phyloP scores from a whole-genome alignment of 2,329 filamentous ascomycete genomes.

The Seiridium cupressi region DNA sequence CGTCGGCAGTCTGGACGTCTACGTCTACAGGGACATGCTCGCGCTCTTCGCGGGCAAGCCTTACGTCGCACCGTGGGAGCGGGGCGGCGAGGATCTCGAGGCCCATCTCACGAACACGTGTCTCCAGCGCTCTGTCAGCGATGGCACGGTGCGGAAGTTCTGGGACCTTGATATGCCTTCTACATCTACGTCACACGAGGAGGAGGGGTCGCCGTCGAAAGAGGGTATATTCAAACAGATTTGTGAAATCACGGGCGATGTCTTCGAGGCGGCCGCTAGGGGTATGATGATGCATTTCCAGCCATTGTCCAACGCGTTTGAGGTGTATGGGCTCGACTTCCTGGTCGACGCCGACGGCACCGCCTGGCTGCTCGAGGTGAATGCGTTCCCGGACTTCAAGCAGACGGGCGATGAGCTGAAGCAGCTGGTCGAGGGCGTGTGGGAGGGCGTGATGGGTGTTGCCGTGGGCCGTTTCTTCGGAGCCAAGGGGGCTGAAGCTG shows the following conservation, averaged over 20 bases:
- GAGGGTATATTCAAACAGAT: constrained; percentile 71
- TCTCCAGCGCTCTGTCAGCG: constrained; percentile 64
- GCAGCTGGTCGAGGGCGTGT: constrained; percentile 71
- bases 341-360: constrained; percentile 66
- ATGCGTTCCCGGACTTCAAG: constrained; percentile 93
- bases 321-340: constrained; percentile 90
- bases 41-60: constrained; percentile 81
- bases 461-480: constrained; percentile 70
- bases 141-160: constrained; percentile 71
- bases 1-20: constrained; percentile 73
- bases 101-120: constrained; percentile 95
- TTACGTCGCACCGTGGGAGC: constrained; percentile 64
- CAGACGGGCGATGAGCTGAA: constrained; percentile 80
- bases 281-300: constrained; percentile 91
- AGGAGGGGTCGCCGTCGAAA: constrained; percentile 40
- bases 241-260: constrained; percentile 67
- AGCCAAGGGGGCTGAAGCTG: constrained; percentile 11
- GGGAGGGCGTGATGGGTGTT: constrained; percentile 68
- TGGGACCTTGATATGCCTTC: constrained; percentile 56
- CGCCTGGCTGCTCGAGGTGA: constrained; percentile 84
- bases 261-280: constrained; percentile 83
- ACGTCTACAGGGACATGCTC: constrained; percentile 88
- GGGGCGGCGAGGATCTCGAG: constrained; percentile 53
- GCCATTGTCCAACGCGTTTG: constrained; percentile 82
- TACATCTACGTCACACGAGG: not conserved